Conservation (phyloP, 371 early-diverging fungal species). For the Funneliformis caledonium region DNA sequence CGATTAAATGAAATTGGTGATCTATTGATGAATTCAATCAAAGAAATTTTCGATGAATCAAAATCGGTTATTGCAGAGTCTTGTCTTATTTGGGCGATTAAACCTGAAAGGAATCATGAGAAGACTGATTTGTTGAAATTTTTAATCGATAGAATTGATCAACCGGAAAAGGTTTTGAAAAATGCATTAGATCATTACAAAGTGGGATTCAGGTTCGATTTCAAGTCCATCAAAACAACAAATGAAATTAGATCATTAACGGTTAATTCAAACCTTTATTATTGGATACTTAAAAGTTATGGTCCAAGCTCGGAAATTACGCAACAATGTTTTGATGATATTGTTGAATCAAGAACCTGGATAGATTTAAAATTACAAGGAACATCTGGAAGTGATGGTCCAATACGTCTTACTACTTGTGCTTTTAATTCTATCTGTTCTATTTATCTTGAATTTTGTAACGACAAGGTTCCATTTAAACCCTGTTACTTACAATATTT, state of each 20-base stretch:
- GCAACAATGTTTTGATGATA: neutral
- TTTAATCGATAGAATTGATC: too few relatives aligned
- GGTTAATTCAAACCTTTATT: neutral
- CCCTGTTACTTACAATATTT: too few relatives aligned
- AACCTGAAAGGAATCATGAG: neutral
- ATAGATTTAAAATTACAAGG: neutral
- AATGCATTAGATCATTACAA: too few relatives aligned
- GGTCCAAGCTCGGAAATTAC: neutral
- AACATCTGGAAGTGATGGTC: too few relatives aligned
- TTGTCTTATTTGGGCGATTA: neutral
- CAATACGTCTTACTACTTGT: too few relatives aligned
- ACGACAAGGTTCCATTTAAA: too few relatives aligned
- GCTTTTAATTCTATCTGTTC: too few relatives aligned
- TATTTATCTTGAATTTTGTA: too few relatives aligned
- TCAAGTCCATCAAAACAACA: neutral
- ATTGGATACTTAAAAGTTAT: neutral
- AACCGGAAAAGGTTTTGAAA: too few relatives aligned
- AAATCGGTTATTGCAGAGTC: neutral
- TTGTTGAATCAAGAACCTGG: neutral
- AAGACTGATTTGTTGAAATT: too few relatives aligned
- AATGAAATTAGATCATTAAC: neutral
- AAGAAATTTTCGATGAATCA: neutral
- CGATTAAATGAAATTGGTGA: slow-evolving; percentile 17
- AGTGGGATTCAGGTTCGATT: too few relatives aligned
- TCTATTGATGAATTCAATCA: neutral